Percentiles rank a stretch among this genome's conserved stretches.
phyloP scores from a whole-genome alignment of 306 rosid genomes.

The Delonix regia region DNA sequence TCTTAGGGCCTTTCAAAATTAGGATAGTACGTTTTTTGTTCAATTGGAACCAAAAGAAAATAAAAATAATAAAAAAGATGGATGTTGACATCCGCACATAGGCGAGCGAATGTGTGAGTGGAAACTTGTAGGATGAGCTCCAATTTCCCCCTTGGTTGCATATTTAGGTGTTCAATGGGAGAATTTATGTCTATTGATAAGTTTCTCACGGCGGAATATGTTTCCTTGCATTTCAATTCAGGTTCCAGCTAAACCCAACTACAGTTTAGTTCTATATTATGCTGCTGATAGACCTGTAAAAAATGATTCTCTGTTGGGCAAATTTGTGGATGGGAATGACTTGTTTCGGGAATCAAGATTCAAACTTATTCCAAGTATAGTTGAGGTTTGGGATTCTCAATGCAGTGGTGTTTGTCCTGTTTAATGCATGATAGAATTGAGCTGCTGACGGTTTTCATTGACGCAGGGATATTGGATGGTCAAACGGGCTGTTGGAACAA shows the following conservation, averaged over 20 bases:
- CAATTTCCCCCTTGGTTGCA: not conserved
- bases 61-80: not conserved
- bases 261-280: conserved; percentile 79
- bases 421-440: conserved; percentile 10
- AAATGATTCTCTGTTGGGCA: conserved; percentile 71
- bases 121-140: not conserved
- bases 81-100: not conserved
- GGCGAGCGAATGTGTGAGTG: not conserved
- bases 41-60: not conserved
- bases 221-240: conserved; percentile 37
- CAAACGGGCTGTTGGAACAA: conserved; percentile 98
- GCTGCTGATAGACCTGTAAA: conserved; percentile 82
- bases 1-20: not conserved
- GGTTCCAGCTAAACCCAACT: conserved; percentile 99
- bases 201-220: conserved; percentile 29
- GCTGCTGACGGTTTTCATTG: conserved; percentile 39
- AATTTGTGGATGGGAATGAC: conserved; percentile 81
- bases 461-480: conserved; percentile 98
- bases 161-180: not conserved
- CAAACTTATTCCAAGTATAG: conserved; percentile 94
- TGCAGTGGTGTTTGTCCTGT: not conserved
- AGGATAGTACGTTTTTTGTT: not conserved
- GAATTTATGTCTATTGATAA: not conserved
- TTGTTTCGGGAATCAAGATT: conserved; percentile 79
- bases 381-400: conserved; percentile 62